These are phyloP conservation scores for Tricholoma sp. DNA, from an alignment of 768 basidiomycete species.

Conservation along the genomic window DNA sequence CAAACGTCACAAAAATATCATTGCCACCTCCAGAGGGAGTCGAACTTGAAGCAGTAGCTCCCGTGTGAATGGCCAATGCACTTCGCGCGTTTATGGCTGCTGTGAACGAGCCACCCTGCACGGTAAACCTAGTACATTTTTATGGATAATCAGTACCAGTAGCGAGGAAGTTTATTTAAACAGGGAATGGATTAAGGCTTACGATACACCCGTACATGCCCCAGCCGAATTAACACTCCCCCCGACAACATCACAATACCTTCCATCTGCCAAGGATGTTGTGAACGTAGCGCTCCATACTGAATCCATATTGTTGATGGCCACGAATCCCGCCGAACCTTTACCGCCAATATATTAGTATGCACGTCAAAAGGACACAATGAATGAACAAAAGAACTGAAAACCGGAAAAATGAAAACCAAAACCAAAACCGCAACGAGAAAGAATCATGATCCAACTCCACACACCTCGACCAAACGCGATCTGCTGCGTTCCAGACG, in stretches of 20 bases:
- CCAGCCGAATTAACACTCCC: constrained; percentile 33
- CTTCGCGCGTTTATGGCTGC: constrained; percentile 46
- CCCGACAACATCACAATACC: constrained; percentile 62
- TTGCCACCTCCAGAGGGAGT: too few relatives aligned
- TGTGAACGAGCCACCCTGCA: constrained; percentile 45
- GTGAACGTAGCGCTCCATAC: constrained; percentile 52
- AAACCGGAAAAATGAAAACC: too few relatives aligned
- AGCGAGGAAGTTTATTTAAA: neutral
- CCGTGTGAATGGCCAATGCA: constrained; percentile 54
- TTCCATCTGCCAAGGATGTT: constrained; percentile 52
- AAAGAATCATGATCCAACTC: too few relatives aligned
- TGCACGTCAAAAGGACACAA: too few relatives aligned
- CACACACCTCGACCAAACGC: constrained; percentile 60
- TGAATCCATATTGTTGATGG: constrained; percentile 59
- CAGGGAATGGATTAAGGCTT: constrained; percentile 12
- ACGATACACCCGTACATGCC: constrained; percentile 49
- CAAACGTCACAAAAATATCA: constrained; percentile 39
- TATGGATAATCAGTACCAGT: neutral
- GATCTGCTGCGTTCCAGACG: constrained; percentile 53
- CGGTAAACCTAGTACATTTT: constrained; percentile 34
- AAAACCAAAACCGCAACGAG: too few relatives aligned
- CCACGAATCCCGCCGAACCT: constrained; percentile 57
- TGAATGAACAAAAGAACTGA: neutral
- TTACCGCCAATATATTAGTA: neutral
- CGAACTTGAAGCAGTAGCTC: constrained; percentile 26